Evolutionary conservation across 345 rosid species (phyloP).

Genomic region (Streptanthus diversifolius): DNA sequence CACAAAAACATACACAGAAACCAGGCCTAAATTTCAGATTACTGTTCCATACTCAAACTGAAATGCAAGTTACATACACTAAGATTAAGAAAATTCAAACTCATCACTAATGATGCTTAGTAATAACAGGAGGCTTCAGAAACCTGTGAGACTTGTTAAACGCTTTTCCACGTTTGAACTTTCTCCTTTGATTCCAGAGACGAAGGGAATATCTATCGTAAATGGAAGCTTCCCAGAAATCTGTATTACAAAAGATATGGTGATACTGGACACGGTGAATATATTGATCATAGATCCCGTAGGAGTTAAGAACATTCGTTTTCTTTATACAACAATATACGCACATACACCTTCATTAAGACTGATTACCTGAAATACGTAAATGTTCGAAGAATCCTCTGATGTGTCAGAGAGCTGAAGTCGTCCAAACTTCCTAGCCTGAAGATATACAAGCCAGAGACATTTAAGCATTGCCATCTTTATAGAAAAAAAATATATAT

Average conservation of each 20-base stretch:
- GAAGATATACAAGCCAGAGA: slow-evolving; percentile 27
- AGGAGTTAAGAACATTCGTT: not conserved
- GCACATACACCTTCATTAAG: slow-evolving; percentile 1
- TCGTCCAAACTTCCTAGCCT: slow-evolving; percentile 59
- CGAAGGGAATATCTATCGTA: slow-evolving; percentile 65
- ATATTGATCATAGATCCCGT: slow-evolving; percentile 6
- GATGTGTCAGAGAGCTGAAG: slow-evolving; percentile 71
- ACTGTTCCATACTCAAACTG: not conserved
- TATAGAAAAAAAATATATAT: not conserved
- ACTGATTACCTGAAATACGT: slow-evolving; percentile 74
- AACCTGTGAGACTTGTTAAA: slow-evolving; percentile 73
- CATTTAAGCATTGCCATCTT: slow-evolving; percentile 8
- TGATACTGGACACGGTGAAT: not conserved
- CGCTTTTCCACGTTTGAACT: slow-evolving; percentile 62
- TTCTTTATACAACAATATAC: not conserved
- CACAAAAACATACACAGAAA: not conserved
- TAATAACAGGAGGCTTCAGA: slow-evolving; percentile 7
- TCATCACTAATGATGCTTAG: slow-evolving; percentile 4
- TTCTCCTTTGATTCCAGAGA: slow-evolving; percentile 56
- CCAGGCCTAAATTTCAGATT: not conserved
- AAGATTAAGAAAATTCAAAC: not conserved
- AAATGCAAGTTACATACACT: slow-evolving; percentile 10
- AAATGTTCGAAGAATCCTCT: slow-evolving; percentile 62
- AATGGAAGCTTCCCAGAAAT: slow-evolving; percentile 73
- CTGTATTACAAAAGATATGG: slow-evolving; percentile 41